A percentile compares a stretch with the other conserved stretches of the same genome.
Evolutionary conservation across 768 basidiomycete genomes (phyloP).

Genomic region (Russula vinacea): DNA sequence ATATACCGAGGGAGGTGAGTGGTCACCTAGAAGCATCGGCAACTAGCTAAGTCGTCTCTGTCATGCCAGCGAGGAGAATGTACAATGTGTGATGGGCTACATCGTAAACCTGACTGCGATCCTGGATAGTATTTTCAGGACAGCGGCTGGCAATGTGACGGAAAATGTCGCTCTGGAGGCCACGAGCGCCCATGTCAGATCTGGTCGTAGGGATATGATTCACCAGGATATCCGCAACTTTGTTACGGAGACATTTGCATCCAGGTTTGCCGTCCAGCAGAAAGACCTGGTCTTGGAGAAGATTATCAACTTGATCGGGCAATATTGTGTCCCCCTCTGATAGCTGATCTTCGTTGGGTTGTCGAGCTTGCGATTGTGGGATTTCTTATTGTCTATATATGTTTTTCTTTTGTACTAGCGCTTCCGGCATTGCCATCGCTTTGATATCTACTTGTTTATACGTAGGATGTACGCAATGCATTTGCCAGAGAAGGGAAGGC

Average conservation of each 20-base stretch:
- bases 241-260: neutral
- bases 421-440: too few relatives aligned
- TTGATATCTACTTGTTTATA: neutral
- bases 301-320: neutral
- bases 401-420: too few relatives aligned
- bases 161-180: too few relatives aligned
- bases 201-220: slow-evolving; percentile 1
- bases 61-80: neutral
- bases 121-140: neutral
- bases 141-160: neutral
- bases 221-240: neutral
- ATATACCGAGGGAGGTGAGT: slow-evolving; percentile 1
- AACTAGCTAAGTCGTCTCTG: neutral
- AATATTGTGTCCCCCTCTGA: neutral
- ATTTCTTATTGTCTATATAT: too few relatives aligned
- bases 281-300: slow-evolving; percentile 3
- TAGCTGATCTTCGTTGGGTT: neutral
- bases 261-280: neutral
- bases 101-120: slow-evolving; percentile 5
- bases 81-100: slow-evolving; percentile 10
- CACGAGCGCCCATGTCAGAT: neutral
- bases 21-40: too few relatives aligned
- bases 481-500: neutral
- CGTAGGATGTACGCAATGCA: neutral
- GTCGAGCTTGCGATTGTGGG: too few relatives aligned